These are phyloP conservation scores for Epichloe typhina DNA, from an alignment of 2,329 filamentous ascomycete genomes.

Conservation along the genomic window DNA sequence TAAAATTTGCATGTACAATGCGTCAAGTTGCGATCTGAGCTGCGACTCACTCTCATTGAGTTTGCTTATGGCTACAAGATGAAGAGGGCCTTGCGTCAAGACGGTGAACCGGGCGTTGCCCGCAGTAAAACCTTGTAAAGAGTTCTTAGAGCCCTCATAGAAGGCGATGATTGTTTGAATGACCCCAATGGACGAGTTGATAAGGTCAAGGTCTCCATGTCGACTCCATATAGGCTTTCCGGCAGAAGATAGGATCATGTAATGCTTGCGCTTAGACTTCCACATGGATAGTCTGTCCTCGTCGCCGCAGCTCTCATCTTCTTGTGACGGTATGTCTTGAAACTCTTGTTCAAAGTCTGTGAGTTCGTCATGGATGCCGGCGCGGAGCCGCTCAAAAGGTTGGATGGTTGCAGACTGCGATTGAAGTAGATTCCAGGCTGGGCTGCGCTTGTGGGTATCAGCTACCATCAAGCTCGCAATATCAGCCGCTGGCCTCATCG, in stretches of 20 bases:
- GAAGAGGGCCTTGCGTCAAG: slow-evolving; percentile 70
- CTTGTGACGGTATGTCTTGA: slow-evolving; percentile 51
- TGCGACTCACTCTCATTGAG: slow-evolving; percentile 87
- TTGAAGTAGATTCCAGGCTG: slow-evolving; percentile 55
- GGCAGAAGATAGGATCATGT: slow-evolving; percentile 87
- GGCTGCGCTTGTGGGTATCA: slow-evolving; percentile 50
- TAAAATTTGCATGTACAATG: slow-evolving; percentile 94
- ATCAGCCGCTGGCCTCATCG: slow-evolving; percentile 51
- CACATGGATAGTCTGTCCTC: slow-evolving; percentile 56
- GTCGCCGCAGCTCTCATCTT: slow-evolving; percentile 28
- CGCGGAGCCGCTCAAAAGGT: slow-evolving; percentile 43
- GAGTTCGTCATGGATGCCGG: slow-evolving; percentile 38
- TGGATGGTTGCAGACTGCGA: slow-evolving; percentile 46
- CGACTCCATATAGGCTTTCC: slow-evolving; percentile 96
- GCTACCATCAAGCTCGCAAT: slow-evolving; percentile 72
- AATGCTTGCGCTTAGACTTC: slow-evolving; percentile 93
- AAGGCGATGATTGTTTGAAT: slow-evolving; percentile 97
- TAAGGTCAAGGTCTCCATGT: slow-evolving; percentile 78
- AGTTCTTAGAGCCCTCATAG: slow-evolving; percentile 70
- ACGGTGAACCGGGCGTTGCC: slow-evolving; percentile 77
- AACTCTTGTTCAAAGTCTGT: slow-evolving; percentile 66
- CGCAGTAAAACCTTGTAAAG: slow-evolving; percentile 74
- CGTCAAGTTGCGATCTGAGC: slow-evolving; percentile 75
- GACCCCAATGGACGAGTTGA: slow-evolving; percentile 89
- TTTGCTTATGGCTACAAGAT: slow-evolving; percentile 85